phyloP scores from a whole-genome alignment of 2,329 filamentous ascomycete genomes.

The Trichoderma semiorbis region DNA sequence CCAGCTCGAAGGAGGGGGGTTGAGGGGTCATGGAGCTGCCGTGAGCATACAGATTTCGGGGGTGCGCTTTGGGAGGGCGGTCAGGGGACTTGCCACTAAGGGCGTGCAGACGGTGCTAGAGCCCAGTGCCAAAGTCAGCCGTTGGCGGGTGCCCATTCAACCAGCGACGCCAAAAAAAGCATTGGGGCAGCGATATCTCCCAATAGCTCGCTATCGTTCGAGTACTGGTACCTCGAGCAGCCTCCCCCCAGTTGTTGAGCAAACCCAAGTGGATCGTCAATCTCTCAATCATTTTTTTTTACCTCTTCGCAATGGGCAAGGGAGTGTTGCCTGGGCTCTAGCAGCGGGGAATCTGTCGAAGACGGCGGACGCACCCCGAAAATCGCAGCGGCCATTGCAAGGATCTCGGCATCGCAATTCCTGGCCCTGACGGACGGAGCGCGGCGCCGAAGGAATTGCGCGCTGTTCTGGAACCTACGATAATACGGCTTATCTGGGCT shows the following conservation, averaged over 20 bases:
- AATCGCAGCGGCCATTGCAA: background rate
- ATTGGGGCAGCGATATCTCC: slow-evolving; percentile 8
- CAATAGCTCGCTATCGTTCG: background rate
- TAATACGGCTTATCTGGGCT: slow-evolving; percentile 1
- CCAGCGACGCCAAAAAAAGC: background rate
- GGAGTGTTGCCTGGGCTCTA: background rate
- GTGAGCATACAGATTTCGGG: slow-evolving; percentile 2
- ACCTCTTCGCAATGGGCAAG: background rate
- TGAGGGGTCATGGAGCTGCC: slow-evolving; percentile 12
- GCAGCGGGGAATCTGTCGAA: background rate
- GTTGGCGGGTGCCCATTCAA: slow-evolving; percentile 1
- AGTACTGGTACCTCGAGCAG: slow-evolving; percentile 15
- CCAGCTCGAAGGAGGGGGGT: slow-evolving; percentile 14
- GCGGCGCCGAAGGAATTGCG: background rate
- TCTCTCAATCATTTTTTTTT: slow-evolving; percentile 5
- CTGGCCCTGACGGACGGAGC: background rate
- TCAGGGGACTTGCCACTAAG: slow-evolving; percentile 12
- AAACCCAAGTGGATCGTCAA: slow-evolving; percentile 16
- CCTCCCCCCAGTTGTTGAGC: slow-evolving; percentile 16
- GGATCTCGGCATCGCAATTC: slow-evolving; percentile 5
- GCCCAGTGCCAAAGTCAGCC: background rate
- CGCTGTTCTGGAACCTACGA: background rate
- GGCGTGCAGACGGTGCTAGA: background rate
- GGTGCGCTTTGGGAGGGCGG: slow-evolving; percentile 16
- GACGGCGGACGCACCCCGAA: background rate